Evolutionary conservation across 2,329 filamentous ascomycete genomes (phyloP).

Genomic region (Colletotrichum cordylinicola): DNA sequence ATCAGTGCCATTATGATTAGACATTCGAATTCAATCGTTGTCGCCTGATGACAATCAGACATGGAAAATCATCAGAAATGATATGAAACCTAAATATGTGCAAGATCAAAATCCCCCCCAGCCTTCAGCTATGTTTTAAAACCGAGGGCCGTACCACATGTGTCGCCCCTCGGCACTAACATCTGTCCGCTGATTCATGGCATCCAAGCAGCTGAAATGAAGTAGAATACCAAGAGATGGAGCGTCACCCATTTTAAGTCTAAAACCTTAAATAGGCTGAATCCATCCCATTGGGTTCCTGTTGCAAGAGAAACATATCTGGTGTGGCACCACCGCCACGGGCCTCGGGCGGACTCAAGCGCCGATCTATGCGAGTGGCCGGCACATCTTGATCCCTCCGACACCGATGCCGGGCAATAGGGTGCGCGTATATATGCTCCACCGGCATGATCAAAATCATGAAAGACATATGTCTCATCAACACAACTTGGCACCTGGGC

Average conservation of each 20-base stretch:
- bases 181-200: not conserved
- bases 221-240: not conserved
- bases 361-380: not conserved
- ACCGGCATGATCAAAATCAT: not conserved
- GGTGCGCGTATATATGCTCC: not conserved
- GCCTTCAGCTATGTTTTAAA: not conserved
- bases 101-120: fast-evolving
- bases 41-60: not conserved
- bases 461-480: fast-evolving
- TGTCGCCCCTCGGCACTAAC: fast-evolving
- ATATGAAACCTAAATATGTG: fast-evolving
- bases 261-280: not conserved
- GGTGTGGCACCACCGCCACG: not conserved
- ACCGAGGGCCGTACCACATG: fast-evolving
- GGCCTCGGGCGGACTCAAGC: not conserved
- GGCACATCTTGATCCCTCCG: not conserved
- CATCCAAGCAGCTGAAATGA: not conserved
- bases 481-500: not conserved
- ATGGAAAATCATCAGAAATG: fast-evolving
- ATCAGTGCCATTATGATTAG: not conserved
- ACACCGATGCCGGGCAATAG: not conserved
- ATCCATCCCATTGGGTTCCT: not conserved
- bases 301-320: not conserved
- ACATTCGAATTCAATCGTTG: not conserved
- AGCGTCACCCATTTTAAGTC: not conserved